Base-by-base conservation (phyloP, 345 rosid genomes). In the Trapa incisa region DNA sequence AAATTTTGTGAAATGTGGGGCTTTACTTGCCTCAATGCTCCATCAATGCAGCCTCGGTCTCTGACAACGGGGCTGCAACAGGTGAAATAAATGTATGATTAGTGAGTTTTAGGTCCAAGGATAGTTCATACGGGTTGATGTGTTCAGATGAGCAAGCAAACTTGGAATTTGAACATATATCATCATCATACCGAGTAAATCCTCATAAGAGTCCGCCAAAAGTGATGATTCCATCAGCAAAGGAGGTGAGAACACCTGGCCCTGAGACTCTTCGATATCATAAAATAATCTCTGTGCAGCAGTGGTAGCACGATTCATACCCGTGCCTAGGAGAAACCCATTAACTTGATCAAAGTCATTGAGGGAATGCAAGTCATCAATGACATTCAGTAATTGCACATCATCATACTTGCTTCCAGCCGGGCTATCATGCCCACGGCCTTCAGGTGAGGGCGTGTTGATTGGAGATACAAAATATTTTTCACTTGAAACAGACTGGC, bases 181-280 rank as follows among this genome's bases (percentile, higher is more conserved):
- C 4, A 35, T 11, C 4, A 35, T 1, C 81, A 70, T 86, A 94
- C 99, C 99, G 16, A 94, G 86, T 65, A 94, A 82, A 79, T 94
- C 97, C 71, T 94, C 99, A 67, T 87, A 89, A 47, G 92, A 56
- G 76, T 91, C 99, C 1, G 84, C 75, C 67, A 91, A 75, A 57
- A 94, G 67, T 45, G 89, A 82, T 22, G 92, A 77, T 71, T 89
- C 96, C 86, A 89, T 81, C 48, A 94, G 79, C 69, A 94, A 77
- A 78, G 91, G 99, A 60, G 99, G 97, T 7, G 99, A 94, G 74
- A 87, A 87, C 48, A 87, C 96, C 81, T 85, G 87, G 75, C 83
- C 90, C 69, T 79, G 81, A 35, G 74, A 61, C 69, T 84, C 97
- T 62, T 91, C 92, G 68, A 84, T 67, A 60, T 85, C 91, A 77